Conservation (phyloP, 2,329 filamentous ascomycete species). For the Botryotinia globosa region DNA sequence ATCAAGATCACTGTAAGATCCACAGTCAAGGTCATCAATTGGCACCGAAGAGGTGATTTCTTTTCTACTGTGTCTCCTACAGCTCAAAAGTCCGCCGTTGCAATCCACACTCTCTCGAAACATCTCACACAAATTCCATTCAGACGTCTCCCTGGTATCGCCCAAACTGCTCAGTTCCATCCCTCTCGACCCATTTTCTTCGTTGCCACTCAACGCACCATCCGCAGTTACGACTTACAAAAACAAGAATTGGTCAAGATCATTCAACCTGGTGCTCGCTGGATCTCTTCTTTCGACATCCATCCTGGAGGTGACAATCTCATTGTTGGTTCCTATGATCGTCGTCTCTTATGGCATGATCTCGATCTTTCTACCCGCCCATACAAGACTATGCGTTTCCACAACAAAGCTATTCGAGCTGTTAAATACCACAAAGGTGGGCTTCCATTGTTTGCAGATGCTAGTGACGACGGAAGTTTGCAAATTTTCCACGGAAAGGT, state of each 20-base stretch:
- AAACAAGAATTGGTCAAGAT: constrained; percentile 90
- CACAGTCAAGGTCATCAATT: constrained; percentile 81
- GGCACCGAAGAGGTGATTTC: constrained; percentile 94
- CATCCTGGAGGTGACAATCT: constrained; percentile 93
- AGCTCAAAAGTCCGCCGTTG: constrained; percentile 75
- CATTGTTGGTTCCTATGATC: constrained; percentile 91
- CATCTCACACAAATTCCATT: constrained; percentile 95
- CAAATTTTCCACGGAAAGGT: constrained; percentile 98
- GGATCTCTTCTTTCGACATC: constrained; percentile 92
- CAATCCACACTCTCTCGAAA: constrained; percentile 92
- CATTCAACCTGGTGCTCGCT: constrained; percentile 85
- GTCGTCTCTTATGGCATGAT: constrained; percentile 93
- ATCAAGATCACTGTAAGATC: constrained; percentile 77
- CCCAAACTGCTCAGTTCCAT: constrained; percentile 92
- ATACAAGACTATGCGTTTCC: constrained; percentile 96
- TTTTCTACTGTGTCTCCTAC: constrained; percentile 86
- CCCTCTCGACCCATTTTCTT: constrained; percentile 91
- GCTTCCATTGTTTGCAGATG: constrained; percentile 86
- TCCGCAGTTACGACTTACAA: constrained; percentile 91
- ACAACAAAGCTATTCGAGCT: constrained; percentile 83
- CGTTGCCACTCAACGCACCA: constrained; percentile 88
- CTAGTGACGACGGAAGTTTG: constrained; percentile 88
- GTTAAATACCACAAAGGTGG: constrained; percentile 81
- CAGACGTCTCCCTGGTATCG: constrained; percentile 68
- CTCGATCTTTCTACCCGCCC: constrained; percentile 85